Conservation (phyloP, 2,329 filamentous ascomycete species). For the Lachnellula cervina region DNA sequence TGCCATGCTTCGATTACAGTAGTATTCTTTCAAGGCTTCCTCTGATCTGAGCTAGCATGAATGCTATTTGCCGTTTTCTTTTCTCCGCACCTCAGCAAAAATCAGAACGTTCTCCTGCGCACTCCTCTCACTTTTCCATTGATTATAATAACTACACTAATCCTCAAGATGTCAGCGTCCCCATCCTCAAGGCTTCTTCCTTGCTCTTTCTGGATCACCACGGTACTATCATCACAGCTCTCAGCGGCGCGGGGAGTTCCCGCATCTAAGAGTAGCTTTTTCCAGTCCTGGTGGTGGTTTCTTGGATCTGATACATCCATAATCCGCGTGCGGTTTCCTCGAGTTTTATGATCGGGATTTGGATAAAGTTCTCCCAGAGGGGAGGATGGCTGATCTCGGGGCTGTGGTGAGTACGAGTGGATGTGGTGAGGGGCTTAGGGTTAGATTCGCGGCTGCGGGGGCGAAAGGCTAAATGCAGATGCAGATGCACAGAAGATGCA, state of each 20-base stretch:
- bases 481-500: slow-evolving; percentile 6
- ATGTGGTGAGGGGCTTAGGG: not conserved
- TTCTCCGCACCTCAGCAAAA: too few relatives aligned
- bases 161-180: too few relatives aligned
- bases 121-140: too few relatives aligned
- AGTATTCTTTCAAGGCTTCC: too few relatives aligned
- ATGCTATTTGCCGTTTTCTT: too few relatives aligned
- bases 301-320: slow-evolving; percentile 2
- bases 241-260: slow-evolving; percentile 3
- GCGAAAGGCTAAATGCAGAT: not conserved
- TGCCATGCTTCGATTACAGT: too few relatives aligned
- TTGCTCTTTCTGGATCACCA: too few relatives aligned
- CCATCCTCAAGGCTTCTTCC: not conserved
- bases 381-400: slow-evolving; percentile 1
- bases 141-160: too few relatives aligned
- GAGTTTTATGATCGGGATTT: slow-evolving; percentile 2
- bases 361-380: slow-evolving; percentile 6
- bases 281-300: not conserved
- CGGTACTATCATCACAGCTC: not conserved
- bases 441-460: too few relatives aligned
- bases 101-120: too few relatives aligned
- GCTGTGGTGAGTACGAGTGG: not conserved
- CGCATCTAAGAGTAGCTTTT: not conserved
- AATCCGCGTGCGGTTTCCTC: slow-evolving; percentile 1
- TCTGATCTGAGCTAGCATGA: too few relatives aligned